Base-by-base conservation (phyloP, 2,329 filamentous ascomycete species). In the Exophiala alcalophila region DNA sequence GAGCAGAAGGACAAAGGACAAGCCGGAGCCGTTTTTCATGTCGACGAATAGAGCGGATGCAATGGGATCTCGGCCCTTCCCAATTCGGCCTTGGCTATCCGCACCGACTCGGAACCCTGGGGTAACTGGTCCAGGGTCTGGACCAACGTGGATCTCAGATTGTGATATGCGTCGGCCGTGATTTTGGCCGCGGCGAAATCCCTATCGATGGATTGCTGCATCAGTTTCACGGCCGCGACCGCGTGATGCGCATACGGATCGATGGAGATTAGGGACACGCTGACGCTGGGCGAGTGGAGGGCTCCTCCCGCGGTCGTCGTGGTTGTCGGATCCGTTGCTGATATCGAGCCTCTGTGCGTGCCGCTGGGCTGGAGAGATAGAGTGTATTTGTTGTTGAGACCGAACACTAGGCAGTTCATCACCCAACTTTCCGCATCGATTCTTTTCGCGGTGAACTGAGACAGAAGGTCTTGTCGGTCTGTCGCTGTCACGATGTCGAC, bases 211-310 rank as follows among this genome's bases (percentile, higher is more conserved):
- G 53, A 56, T 23, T 58, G 57, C 31, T 54, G 54, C 20, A 62
- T 43, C 9, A 61, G 50, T 34, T 56, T 57, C 25, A 61, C 55
- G 11, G 46, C 58, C 3, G 58, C 59, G 21, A 62, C 57, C 3
- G 61, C 52, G 33, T 61, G 57, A 38, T 62, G 56, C 11, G 58
- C 58, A 46, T 62, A 61, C 10, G 58, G 60, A 28, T 62, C 57
- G 19, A 62, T 57, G 10, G 57, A 56, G 30, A 61, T 39, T 4
- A 62, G 41, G 6, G 59, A 57, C n/a, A 58, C 47, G 1, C 49
- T 42, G 20, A 47, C 41, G 23, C 29, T 43, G 18, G 33, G 12
- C 9, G 23, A 14, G 16, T 38, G 39, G 11, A 20, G n/a, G 29
- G 33, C n/a, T 16, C 16, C 19, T 36, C 40, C 21, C 15, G 24